Percentiles rank a stretch among this genome's conserved stretches.
Conservation (phyloP, 371 early-diverging fungal species). For the Actinomucor elegans region DNA sequence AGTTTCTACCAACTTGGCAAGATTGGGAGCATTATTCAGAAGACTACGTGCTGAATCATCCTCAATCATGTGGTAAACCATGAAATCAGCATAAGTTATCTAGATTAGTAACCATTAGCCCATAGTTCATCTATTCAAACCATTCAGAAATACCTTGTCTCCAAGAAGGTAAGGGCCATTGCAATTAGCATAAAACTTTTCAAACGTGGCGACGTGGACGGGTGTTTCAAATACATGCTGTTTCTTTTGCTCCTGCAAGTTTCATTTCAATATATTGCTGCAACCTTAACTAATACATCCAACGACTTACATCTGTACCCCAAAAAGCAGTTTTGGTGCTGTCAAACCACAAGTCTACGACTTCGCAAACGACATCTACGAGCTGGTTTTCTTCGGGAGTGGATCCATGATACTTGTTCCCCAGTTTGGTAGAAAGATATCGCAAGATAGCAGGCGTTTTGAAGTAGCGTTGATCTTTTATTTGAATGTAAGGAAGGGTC, state of each 20-base stretch:
- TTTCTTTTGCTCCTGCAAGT: neutral
- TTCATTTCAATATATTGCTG: neutral
- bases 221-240: neutral
- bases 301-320: neutral
- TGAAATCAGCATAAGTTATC: constrained; percentile 26
- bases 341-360: neutral
- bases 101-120: neutral
- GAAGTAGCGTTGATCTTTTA: constrained; percentile 4
- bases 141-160: constrained; percentile 7
- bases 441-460: constrained; percentile 25
- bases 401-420: constrained; percentile 21
- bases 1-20: constrained; percentile 18
- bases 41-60: constrained; percentile 4
- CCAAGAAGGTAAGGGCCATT: constrained; percentile 25
- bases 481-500: constrained; percentile 23
- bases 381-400: constrained; percentile 13
- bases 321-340: neutral
- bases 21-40: constrained; percentile 16
- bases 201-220: constrained; percentile 7
- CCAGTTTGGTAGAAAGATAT: constrained; percentile 22
- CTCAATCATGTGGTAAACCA: constrained; percentile 23
- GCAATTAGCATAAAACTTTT: constrained; percentile 2
- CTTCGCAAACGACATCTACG: constrained; percentile 12
- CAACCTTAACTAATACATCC: no score
- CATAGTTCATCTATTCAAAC: no score